A percentile compares a stretch with the other conserved stretches of the same genome.
phyloP scores from a whole-genome alignment of 2,329 filamentous ascomycete genomes.

The Xylariaceae sp. region DNA sequence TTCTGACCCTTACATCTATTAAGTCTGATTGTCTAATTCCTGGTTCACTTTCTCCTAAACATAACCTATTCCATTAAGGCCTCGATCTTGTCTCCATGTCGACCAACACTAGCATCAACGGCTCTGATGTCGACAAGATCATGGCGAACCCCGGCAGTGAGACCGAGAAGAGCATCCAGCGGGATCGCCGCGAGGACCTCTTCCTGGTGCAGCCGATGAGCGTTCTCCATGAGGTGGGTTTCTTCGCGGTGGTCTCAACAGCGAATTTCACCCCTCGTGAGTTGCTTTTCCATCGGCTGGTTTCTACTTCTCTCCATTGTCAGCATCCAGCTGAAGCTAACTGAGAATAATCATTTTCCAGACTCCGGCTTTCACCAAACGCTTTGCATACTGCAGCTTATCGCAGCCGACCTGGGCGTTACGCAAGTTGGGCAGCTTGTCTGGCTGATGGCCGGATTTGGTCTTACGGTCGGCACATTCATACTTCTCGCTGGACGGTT shows the following conservation, averaged over 20 bases:
- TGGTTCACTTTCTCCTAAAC: not conserved
- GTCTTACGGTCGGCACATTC: conserved; percentile 45
- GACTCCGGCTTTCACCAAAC: conserved; percentile 30
- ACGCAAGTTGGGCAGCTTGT: conserved; percentile 37
- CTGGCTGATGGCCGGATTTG: conserved; percentile 46
- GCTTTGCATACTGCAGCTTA: conserved; percentile 37
- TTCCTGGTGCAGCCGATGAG: conserved; percentile 29
- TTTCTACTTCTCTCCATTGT: not conserved
- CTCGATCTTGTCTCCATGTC: not conserved
- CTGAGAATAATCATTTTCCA: conserved; percentile 1
- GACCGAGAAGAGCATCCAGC: conserved; percentile 18
- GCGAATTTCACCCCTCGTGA: conserved; percentile 31
- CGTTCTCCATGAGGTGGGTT: conserved; percentile 25
- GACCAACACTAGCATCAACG: not conserved
- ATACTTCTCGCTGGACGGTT: conserved; percentile 45
- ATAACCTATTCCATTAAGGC: not conserved
- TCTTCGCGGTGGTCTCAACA: conserved; percentile 29
- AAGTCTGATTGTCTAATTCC: not conserved
- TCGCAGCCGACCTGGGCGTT: conserved; percentile 39
- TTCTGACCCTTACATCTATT: not conserved
- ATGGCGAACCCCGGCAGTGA: conserved; percentile 22
- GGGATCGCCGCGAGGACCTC: conserved; percentile 22
- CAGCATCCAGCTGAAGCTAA: conserved; percentile 7
- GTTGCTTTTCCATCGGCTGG: conserved; percentile 7
- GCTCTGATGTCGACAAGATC: conserved; percentile 11